Base-by-base conservation (phyloP, 2,329 filamentous ascomycete species). In the Ploettnerulaceae sp. region DNA sequence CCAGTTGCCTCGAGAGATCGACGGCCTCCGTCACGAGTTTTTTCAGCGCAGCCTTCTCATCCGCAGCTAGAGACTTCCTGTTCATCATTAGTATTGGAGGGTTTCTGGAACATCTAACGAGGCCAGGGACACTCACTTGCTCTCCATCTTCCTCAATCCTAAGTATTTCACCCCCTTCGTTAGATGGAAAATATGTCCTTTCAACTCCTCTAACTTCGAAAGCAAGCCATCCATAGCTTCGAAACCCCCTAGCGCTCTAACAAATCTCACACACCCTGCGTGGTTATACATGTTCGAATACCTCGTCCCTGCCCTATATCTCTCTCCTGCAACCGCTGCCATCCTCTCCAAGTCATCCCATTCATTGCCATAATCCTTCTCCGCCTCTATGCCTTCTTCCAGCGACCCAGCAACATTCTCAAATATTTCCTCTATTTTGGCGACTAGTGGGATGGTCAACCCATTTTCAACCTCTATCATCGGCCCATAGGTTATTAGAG, bases 321-420 rank as follows among this genome's bases (percentile, higher is more conserved):
- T 7, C 7, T 8, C 39, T 24, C 7, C 21, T 3, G 5, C 18
- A 3, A n/a, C n/a, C n/a, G n/a, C n/a, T n/a, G n/a, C n/a, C n/a
- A n/a, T n/a, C n/a, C 4, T 11, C 4, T 34, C 39, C 3, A 9
- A 5, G 14, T 20, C 20, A 3, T 18, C 31, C 8, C 9, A 33
- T 1, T 43, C 31, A n/a, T 43, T 21, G 14, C 29, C 39, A 25
- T 43, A 31, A n/a, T 33, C 15, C 4, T 43, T 33, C 22, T 43
- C 39, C 2, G 39, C 39, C 29, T 43, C 20, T 2, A 34, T 12
- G 1, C 29, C 39, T 7, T 43, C 39, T 8, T 25, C 21, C 29
- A 43, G 14, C 8, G 39, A 28, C 21, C 14, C 34, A 9, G 22
- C 12, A 7, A 34, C 29, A 18, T 43, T 43, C 29, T 33, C 14